Base-by-base conservation (phyloP, 352 stramenopile species). In the Pythium grandisporangium region DNA sequence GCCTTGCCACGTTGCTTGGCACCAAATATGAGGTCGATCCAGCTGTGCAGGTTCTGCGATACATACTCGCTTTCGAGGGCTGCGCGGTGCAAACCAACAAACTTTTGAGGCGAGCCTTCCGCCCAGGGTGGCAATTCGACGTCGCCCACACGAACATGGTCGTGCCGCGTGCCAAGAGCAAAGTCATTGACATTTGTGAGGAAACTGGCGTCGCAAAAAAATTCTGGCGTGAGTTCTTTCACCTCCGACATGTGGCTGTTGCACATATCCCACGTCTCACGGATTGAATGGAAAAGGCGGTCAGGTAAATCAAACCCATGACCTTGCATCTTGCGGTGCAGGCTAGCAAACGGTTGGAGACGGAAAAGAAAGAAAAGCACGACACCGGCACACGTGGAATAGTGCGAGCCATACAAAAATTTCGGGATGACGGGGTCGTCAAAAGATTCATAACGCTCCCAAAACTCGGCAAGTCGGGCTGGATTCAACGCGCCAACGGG, bases 21-120 rank as follows among this genome's bases (percentile, higher is more conserved):
- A 7, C 97, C 97, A 66, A 99, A 99, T 17, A 99, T 96, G 7
- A 99, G 78, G 66, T 99, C 97, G 21, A 99, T 84, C 97, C 97
- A 99, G 48, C 87, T 66, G 61, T 99, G 95, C 17, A 99, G 65
- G 64, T 99, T 79, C 25, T 74, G 70, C 24, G 95, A 99, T 0
- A 99, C 96, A 53, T 97, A 84, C 17, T 99, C 95, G 59, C 93
- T 99, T 56, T 99, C 97, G 7, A 99, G 76, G 17, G 97, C 95
- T 21, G 89, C 77, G 8, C 94, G 95, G 58, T 96, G 95, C 20
- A 98, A 72, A 6, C 85, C 75, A 17, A 99, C 75, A 60, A 99
- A 99, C 25, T 96, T 72, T 48, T 98, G 84, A 2, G 95, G 66
- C 13, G 89, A 96, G 22, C 76, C 84, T 25, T 95, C 90, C 0